Evolutionary conservation across 1,284 basidiomycete species (phyloP).

Genomic region (Cutaneotrichosporon dermatis): DNA sequence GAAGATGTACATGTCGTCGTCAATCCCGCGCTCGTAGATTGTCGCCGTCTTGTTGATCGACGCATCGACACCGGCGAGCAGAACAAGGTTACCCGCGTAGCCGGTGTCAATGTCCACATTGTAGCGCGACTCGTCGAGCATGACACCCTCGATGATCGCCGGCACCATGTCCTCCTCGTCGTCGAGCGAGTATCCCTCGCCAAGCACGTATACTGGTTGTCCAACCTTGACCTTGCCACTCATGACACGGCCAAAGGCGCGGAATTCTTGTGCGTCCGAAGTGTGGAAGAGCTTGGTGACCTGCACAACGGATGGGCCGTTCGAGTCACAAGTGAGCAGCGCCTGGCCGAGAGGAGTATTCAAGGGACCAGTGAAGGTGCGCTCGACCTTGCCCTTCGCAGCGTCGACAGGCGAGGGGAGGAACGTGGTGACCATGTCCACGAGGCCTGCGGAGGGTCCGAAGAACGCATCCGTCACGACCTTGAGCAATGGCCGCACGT

Average conservation of each 20-base stretch:
- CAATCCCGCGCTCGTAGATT: conserved; percentile 65
- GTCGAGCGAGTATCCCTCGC: conserved; percentile 92
- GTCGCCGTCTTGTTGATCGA: conserved; percentile 96
- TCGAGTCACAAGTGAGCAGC: conserved; percentile 77
- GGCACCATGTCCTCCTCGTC: conserved; percentile 98
- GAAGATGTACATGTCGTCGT: conserved; percentile 85
- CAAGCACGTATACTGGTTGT: conserved; percentile 86
- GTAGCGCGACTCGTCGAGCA: conserved; percentile 88
- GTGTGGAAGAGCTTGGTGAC: conserved; percentile 93
- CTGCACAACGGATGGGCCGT: conserved; percentile 87
- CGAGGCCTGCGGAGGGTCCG: conserved; percentile 77
- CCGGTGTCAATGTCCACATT: conserved; percentile 81
- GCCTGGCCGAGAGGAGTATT: conserved; percentile 68
- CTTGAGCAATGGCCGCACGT: conserved; percentile 89
- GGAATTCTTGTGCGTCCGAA: conserved; percentile 89
- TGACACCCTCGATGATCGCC: conserved; percentile 77
- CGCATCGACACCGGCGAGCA: conserved; percentile 86
- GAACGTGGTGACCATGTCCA: conserved; percentile 86
- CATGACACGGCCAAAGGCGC: conserved; percentile 90
- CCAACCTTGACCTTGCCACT: conserved; percentile 84
- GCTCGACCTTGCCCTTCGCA: conserved; percentile 69
- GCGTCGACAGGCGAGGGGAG: conserved; percentile 77
- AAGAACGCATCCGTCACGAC: conserved; percentile 95
- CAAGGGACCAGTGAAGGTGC: conserved; percentile 80
- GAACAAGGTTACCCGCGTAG: conserved; percentile 85